Base-by-base conservation (phyloP, 1,139 yeast species). In the Saccharomycopsis crataegensis region DNA sequence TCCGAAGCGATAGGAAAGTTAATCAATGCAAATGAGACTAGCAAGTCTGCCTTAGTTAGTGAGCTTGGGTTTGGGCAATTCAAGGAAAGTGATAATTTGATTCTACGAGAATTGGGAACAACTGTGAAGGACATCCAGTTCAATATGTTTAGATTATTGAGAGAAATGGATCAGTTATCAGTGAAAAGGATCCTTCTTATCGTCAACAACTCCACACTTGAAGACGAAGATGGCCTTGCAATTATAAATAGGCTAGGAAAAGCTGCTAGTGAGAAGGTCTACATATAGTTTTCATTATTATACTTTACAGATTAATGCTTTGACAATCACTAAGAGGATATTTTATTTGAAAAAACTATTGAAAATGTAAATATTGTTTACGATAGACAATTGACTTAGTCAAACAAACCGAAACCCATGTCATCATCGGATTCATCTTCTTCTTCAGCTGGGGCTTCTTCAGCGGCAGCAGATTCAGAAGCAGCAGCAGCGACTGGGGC, bases 371-470 rank as follows among this genome's bases (percentile, higher is more conserved):
- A 36, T 36, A 11, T 11, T 11, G 40, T 11, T 36, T 11, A 36
- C 40, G 3, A 11, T 36, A n/a, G 11, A 36, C 40, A 47, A 43
- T 37, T 46, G 59, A 75, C 66, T 82, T 93, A 93, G 82, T 91
- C 98, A 82, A 91, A 91, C 76, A 93, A 83, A 80, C 97, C 98
- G 90, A 91, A 86, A 64, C 96, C 98, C 97, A 90, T 89, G 80
- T 86, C 96, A 69, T 79, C 83, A 61, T 79, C 87, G 63, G 77
- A 83, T 66, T 79, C 90, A 67, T 78, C 94, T 63, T 80, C 95
- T 67, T 77, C 96, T 60, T 76, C 91, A 60, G 79, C 88, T 60
- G 82, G 88, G 60, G 78, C 91, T 60, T 77, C 91, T 59, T 79
- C 86, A 57, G 82, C 83, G 60, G 78, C 86, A 59, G 74, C 82